A percentile compares a stretch with the other conserved stretches of the same genome.
phyloP scores from a whole-genome alignment of 257 asterid genomes.

The Gentiana macrophylla region DNA sequence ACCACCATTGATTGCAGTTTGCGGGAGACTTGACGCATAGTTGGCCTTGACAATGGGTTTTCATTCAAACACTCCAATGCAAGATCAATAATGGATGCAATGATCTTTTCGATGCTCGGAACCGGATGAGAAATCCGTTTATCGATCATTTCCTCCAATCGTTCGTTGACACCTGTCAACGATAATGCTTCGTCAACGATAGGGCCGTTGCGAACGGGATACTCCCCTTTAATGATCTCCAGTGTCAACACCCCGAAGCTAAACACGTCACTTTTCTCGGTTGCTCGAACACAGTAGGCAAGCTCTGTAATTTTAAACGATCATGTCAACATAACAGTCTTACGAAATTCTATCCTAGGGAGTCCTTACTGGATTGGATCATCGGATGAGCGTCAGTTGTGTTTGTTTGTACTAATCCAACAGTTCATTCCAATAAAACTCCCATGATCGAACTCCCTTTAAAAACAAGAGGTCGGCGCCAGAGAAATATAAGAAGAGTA shows the following conservation, averaged over 20 bases:
- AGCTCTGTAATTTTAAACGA: conserved; percentile 4
- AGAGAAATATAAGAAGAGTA: too few relatives aligned
- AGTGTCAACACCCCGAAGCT: conserved; percentile 29
- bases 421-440: background rate
- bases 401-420: too few relatives aligned
- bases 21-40: too few relatives aligned
- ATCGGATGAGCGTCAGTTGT: too few relatives aligned
- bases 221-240: conserved; percentile 23
- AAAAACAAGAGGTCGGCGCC: too few relatives aligned
- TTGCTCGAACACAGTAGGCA: conserved; percentile 16
- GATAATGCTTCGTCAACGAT: too few relatives aligned
- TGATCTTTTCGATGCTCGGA: conserved; percentile 2
- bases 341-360: too few relatives aligned
- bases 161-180: background rate
- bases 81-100: conserved; percentile 6
- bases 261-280: conserved; percentile 22
- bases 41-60: too few relatives aligned
- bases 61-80: conserved; percentile 9
- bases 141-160: conserved; percentile 12
- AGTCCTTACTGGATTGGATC: too few relatives aligned
- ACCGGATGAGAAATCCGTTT: conserved; percentile 2
- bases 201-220: background rate
- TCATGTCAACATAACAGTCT: too few relatives aligned
- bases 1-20: too few relatives aligned
- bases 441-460: background rate